Conservation (phyloP, 305 asterid genomes). For the Fraxinus velutina region DNA sequence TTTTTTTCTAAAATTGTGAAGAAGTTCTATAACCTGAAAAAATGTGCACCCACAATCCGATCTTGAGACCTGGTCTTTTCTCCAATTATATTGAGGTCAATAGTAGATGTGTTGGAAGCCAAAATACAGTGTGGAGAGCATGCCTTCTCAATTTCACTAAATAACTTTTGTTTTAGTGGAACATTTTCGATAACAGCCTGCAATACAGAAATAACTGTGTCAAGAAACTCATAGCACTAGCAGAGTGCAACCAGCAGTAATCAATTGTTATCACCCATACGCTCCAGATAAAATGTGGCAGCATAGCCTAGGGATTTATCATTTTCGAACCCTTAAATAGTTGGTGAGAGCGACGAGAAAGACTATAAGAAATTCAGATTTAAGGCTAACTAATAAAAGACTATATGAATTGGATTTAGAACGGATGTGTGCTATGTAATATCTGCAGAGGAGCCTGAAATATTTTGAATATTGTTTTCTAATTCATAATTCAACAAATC, state of each 20-base stretch:
- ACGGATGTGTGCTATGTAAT: neutral
- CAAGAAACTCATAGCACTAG: slow-evolving; percentile 21
- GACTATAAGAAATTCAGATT: neutral
- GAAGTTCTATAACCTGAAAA: slow-evolving; percentile 67
- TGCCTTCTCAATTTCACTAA: slow-evolving; percentile 76
- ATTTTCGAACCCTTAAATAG: neutral
- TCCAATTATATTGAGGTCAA: slow-evolving; percentile 76
- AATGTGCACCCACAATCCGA: slow-evolving; percentile 91
- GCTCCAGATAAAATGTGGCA: slow-evolving; percentile 5
- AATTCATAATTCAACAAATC: neutral
- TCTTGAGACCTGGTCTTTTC: slow-evolving; percentile 73
- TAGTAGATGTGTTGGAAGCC: slow-evolving; percentile 93
- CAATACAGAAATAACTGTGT: slow-evolving; percentile 29
- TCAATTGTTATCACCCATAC: neutral
- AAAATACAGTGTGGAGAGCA: slow-evolving; percentile 89
- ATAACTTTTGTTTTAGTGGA: slow-evolving; percentile 74
- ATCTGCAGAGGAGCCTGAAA: neutral
- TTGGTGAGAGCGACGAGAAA: neutral
- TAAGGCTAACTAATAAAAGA: neutral
- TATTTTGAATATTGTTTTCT: neutral
- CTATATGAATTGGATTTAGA: neutral
- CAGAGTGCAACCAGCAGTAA: slow-evolving; percentile 11
- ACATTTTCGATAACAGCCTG: slow-evolving; percentile 93
- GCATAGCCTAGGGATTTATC: slow-evolving; percentile 19
- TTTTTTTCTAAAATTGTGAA: slow-evolving; percentile 9